Evolutionary conservation across 2,329 filamentous ascomycete genomes (phyloP).

Genomic region (Colletotrichum orchidophilum): DNA sequence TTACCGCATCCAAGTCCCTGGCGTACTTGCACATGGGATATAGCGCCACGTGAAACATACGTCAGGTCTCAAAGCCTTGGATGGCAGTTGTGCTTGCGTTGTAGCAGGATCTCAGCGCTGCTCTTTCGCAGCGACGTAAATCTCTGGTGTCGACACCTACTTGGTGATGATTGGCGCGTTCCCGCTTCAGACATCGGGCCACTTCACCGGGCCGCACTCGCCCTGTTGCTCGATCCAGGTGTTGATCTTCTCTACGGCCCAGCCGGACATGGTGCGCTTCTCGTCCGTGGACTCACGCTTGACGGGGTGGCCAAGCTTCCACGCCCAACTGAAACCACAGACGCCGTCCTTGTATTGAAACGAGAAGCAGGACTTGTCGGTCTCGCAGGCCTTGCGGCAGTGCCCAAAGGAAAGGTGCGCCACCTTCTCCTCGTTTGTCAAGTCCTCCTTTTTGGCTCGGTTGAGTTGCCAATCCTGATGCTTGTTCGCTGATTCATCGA

Average conservation of each 20-base stretch:
- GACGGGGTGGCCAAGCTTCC: conserved; percentile 51
- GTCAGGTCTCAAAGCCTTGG: conserved; percentile 25
- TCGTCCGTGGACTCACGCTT: conserved; percentile 41
- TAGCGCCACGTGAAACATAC: conserved; percentile 14
- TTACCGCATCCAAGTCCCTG: conserved; percentile 5
- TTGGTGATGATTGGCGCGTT: not conserved
- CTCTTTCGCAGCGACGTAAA: not conserved
- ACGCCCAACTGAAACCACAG: conserved; percentile 47
- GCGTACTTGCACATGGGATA: not conserved
- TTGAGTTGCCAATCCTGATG: conserved; percentile 44
- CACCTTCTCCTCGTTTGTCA: conserved; percentile 48
- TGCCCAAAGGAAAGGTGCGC: conserved; percentile 53
- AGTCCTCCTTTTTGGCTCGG: conserved; percentile 44
- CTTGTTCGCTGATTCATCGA: conserved; percentile 42
- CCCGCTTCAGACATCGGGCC: conserved; percentile 39
- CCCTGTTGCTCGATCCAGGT: conserved; percentile 50
- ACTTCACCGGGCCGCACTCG: conserved; percentile 45
- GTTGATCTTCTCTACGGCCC: conserved; percentile 52
- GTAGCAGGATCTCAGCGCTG: not conserved
- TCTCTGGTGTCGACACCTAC: not conserved
- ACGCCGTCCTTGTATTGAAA: conserved; percentile 50
- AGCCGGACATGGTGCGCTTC: conserved; percentile 50
- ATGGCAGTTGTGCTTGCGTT: conserved; percentile 7
- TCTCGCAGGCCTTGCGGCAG: conserved; percentile 56
- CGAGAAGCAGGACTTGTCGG: conserved; percentile 49